Evolutionary conservation across 345 rosid species (phyloP).

Genomic region (Nephelium lappaceum): DNA sequence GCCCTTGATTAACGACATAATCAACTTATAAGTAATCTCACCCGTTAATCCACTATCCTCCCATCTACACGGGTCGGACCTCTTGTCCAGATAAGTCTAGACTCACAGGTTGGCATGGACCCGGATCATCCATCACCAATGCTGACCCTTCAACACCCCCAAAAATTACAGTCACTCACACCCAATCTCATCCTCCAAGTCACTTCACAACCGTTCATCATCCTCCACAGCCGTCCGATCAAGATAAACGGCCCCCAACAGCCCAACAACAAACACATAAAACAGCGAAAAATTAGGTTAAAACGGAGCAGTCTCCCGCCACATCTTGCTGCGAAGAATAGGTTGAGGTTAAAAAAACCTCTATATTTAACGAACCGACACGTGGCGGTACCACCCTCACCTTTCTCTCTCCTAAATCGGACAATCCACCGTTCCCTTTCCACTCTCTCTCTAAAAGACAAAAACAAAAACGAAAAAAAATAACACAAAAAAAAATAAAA

Average conservation of each 20-base stretch:
- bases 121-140: not conserved
- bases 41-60: not conserved
- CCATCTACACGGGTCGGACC: not conserved
- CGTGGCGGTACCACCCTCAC: constrained; percentile 33
- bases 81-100: not conserved
- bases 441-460: constrained; percentile 22
- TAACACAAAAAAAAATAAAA: not conserved
- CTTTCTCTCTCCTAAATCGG: constrained; percentile 16
- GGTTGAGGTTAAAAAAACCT: constrained; percentile 3
- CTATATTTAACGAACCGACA: constrained; percentile 26
- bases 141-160: constrained; percentile 6
- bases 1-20: too few species aligned
- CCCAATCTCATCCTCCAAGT: constrained; percentile 2
- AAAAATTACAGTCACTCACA: not conserved
- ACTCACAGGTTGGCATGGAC: not conserved
- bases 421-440: constrained; percentile 37
- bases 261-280: not conserved
- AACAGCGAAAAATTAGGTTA: not conserved
- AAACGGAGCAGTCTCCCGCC: constrained; percentile 27
- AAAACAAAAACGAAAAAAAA: not conserved
- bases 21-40: not conserved
- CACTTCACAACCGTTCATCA: not conserved
- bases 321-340: constrained; percentile 31
- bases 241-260: not conserved
- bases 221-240: not conserved